phyloP scores from a whole-genome alignment of 2,329 filamentous ascomycete genomes.

The Dactylellina drechsleri region DNA sequence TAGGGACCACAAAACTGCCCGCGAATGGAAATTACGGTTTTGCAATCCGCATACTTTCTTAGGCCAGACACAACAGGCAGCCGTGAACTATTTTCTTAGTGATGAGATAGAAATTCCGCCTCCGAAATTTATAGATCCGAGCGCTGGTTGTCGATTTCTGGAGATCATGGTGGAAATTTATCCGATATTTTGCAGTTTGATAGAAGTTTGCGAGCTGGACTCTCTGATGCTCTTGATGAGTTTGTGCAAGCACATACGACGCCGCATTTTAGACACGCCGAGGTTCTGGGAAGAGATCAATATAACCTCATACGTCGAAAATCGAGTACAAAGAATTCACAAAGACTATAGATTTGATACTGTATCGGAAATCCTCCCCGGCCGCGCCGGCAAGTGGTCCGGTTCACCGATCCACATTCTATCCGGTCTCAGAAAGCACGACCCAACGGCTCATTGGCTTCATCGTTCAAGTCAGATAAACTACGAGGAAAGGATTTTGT shows the following conservation, averaged over 20 bases:
- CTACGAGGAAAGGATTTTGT: slow-evolving; percentile 46
- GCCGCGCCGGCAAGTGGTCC: slow-evolving; percentile 41
- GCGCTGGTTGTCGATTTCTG: slow-evolving; percentile 37
- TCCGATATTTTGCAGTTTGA: slow-evolving; percentile 47
- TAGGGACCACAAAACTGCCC: slow-evolving; percentile 28
- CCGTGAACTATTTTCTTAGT: slow-evolving; percentile 46
- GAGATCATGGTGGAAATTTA: slow-evolving; percentile 49
- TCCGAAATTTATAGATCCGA: slow-evolving; percentile 36
- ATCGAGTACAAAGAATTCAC: slow-evolving; percentile 33
- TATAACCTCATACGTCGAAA: slow-evolving; percentile 35
- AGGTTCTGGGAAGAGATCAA: slow-evolving; percentile 52
- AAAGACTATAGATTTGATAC: slow-evolving; percentile 48
- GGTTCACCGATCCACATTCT: slow-evolving; percentile 50
- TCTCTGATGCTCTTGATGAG: slow-evolving; percentile 48
- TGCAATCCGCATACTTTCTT: slow-evolving; percentile 50
- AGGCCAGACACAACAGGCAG: slow-evolving; percentile 46
- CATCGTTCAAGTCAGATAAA: slow-evolving; percentile 23
- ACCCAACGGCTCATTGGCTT: slow-evolving; percentile 46
- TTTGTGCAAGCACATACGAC: slow-evolving; percentile 41
- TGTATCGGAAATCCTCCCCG: slow-evolving; percentile 37
- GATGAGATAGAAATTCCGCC: slow-evolving; percentile 9
- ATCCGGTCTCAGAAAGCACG: slow-evolving; percentile 45
- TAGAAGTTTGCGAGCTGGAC: slow-evolving; percentile 49
- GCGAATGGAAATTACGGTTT: slow-evolving; percentile 49
- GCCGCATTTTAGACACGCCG: slow-evolving; percentile 34